Base-by-base conservation (phyloP, 352 stramenopile genomes). In the Phytophthora boehmeriae region DNA sequence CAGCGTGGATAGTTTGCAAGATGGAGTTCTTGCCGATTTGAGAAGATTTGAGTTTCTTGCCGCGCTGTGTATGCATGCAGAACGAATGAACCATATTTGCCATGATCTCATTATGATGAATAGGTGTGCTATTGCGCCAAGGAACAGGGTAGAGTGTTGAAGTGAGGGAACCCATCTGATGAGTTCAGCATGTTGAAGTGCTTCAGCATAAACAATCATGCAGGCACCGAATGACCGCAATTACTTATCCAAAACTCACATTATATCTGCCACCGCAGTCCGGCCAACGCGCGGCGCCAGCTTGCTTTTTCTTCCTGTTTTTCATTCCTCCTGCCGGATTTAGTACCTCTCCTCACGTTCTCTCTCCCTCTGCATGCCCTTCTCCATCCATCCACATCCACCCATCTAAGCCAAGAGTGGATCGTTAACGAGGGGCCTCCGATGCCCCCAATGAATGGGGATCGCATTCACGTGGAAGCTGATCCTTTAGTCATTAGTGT, bases 241-340 rank as follows among this genome's bases (percentile, higher is more conserved):
- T 22, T 56, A 66, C 54, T 60, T 73, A 61, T 67, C 50, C 59
- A 62, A 70, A 73, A 70, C 70, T 75, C 59, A 74, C 66, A 62
- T 71, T 64, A 66, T 56, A 66, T 73, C 68, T 66, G 65, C 51
- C 51, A 25, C 58, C 45, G 44, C 55, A 67, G 46, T 63, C 52
- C 39, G 50, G 47, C 39, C 50, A 50, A 58, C 46, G 27, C 16
- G 44, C 43, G 56, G 51, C 59, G 27, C 36, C 56, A 59, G 43
- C 34, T 62, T 57, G 16, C 34, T 63, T 65, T 63, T 66, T 53
- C 30, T 67, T 44, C 25, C 39, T 54, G 13, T 52, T 66, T 58
- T 35, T 56, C 63, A 27, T 52, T 71, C 61, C 44, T 50, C 35
- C 25, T 52, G 51, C 51, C 46, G 49, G 17, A 59, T n/a, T n/a